Conservation (phyloP, 1,139 yeast species). For the Sugiyamaella grinbergsii region DNA sequence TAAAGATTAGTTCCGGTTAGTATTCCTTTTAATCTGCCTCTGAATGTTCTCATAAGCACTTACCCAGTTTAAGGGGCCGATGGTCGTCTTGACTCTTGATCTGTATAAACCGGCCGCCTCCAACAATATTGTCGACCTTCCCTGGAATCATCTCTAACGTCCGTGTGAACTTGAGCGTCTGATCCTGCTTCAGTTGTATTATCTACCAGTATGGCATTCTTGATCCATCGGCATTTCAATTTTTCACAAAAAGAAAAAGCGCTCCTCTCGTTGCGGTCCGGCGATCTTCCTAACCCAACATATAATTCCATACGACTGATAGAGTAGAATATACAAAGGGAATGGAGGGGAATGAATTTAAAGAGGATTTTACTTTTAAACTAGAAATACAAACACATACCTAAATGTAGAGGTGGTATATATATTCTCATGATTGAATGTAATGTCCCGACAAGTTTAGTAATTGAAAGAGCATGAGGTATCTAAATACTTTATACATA, state of each 20-base stretch:
- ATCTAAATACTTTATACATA: too few relatives aligned
- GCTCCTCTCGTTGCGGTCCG: neutral
- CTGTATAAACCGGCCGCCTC: constrained; percentile 33
- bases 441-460: too few relatives aligned
- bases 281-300: constrained; percentile 7
- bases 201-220: neutral
- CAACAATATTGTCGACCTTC: constrained; percentile 28
- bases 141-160: constrained; percentile 16
- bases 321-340: too few relatives aligned
- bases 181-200: too few relatives aligned
- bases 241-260: constrained; percentile 14
- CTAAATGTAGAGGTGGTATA: too few relatives aligned
- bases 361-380: neutral
- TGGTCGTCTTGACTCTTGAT: constrained; percentile 36
- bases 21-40: constrained; percentile 10
- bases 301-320: too few relatives aligned
- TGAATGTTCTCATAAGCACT: neutral
- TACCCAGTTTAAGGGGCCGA: constrained; percentile 43
- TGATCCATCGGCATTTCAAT: constrained; percentile 1
- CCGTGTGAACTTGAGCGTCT: neutral
- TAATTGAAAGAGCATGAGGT: too few relatives aligned
- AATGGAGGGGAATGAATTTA: too few relatives aligned
- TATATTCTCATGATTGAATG: too few relatives aligned
- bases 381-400: too few relatives aligned
- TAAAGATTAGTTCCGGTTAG: constrained; percentile 8